Conservation (phyloP, 75 land plant species). For the Sequoiadendron giganteum region DNA sequence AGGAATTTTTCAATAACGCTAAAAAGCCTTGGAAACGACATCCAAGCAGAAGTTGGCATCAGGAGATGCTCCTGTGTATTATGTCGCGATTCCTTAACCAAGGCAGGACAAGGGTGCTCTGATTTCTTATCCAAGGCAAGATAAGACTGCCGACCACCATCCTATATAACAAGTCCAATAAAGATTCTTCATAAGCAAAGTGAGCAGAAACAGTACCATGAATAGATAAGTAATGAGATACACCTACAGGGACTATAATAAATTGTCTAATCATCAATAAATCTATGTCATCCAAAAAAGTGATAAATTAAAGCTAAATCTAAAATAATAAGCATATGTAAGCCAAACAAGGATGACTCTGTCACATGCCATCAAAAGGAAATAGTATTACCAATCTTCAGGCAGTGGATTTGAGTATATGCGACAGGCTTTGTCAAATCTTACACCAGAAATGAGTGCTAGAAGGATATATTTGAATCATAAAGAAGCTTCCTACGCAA, state of each 20-base stretch:
- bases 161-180: slow-evolving; percentile 5
- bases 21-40: slow-evolving; percentile 43
- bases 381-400: background rate
- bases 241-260: background rate
- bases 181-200: background rate
- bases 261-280: background rate
- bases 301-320: background rate
- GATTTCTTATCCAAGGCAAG: background rate
- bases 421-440: background rate
- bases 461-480: background rate
- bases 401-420: background rate
- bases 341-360: background rate
- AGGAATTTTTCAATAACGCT: slow-evolving; percentile 28
- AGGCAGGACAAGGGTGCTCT: background rate
- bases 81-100: background rate
- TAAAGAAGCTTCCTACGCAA: background rate
- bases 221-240: background rate
- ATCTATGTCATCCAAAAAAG: background rate
- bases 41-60: slow-evolving; percentile 13
- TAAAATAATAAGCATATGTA: background rate
- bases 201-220: background rate
- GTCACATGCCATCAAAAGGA: background rate
- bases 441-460: background rate
- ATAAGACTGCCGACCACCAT: background rate
- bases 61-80: background rate